These are phyloP conservation scores for Penicillium bialowiezense DNA, from an alignment of 495 filamentous ascomycete species.

Conservation along the genomic window DNA sequence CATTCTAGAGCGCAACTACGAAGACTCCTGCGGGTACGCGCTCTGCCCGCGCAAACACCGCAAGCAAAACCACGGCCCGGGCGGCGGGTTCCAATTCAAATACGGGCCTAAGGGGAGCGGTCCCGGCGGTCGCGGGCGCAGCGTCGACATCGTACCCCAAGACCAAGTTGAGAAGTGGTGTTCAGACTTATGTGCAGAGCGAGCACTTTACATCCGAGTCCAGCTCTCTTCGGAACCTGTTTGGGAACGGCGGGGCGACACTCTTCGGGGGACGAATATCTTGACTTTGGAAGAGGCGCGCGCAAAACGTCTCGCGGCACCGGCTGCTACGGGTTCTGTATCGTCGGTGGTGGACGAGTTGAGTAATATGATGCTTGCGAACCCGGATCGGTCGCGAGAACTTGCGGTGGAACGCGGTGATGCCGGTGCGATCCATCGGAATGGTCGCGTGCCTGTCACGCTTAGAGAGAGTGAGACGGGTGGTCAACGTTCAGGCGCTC, in stretches of 20 bases:
- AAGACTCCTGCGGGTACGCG: conserved; percentile 74
- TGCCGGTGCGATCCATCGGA: conserved; percentile 20
- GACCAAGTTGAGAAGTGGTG: conserved; percentile 86
- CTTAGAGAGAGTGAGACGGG: conserved; percentile 39
- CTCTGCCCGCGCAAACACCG: conserved; percentile 63
- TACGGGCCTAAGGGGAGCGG: conserved; percentile 49
- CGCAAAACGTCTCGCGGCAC: conserved; percentile 11
- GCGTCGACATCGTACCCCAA: conserved; percentile 58
- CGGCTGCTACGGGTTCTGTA: conserved; percentile 10
- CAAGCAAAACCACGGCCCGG: conserved; percentile 36
- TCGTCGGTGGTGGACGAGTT: conserved; percentile 31
- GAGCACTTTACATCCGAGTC: conserved; percentile 79
- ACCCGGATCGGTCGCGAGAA: conserved; percentile 26
- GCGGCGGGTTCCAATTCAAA: conserved; percentile 46
- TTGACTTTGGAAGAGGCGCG: conserved; percentile 54
- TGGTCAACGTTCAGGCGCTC: conserved; percentile 17
- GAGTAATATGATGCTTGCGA: conserved; percentile 30
- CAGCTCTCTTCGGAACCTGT: conserved; percentile 77
- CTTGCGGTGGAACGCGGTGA: conserved; percentile 52
- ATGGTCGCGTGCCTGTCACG: conserved; percentile 35
- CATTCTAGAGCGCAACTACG: conserved; percentile 80
- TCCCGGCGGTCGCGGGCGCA: conserved; percentile 45
- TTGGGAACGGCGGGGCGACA: conserved; percentile 62
- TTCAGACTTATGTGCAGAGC: conserved; percentile 69
- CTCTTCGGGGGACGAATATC: conserved; percentile 36